Percentiles rank a stretch among this genome's conserved stretches.
These are phyloP conservation scores for Spiromastix sp. DNA, from an alignment of 2,329 filamentous ascomycete genomes.

Conservation along the genomic window DNA sequence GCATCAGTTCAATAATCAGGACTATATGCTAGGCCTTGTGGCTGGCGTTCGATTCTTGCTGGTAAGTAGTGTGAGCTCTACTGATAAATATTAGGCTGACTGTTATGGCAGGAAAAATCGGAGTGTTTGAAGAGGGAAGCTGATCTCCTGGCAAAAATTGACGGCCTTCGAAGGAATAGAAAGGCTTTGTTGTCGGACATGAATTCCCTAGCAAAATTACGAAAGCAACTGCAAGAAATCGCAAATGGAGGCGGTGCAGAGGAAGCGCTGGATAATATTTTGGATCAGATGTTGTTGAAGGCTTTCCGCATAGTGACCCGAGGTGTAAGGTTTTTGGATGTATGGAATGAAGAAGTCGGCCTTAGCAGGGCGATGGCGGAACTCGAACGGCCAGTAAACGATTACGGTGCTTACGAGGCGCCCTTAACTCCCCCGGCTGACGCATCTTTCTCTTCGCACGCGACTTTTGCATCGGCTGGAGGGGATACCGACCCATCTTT, in stretches of 20 bases:
- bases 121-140: slow-evolving; percentile 80
- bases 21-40: slow-evolving; percentile 89
- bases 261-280: slow-evolving; percentile 42
- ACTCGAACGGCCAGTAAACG: slow-evolving; percentile 20
- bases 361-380: slow-evolving; percentile 32
- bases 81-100: slow-evolving; percentile 13
- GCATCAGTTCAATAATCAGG: slow-evolving; percentile 76
- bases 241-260: slow-evolving; percentile 40
- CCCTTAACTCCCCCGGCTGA: slow-evolving; percentile 31
- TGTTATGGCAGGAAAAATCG: slow-evolving; percentile 60
- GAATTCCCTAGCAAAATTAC: slow-evolving; percentile 77
- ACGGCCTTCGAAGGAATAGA: slow-evolving; percentile 65
- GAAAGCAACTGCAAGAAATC: slow-evolving; percentile 72
- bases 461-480: not conserved
- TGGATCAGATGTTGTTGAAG: slow-evolving; percentile 88
- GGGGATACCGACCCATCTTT: slow-evolving; percentile 1
- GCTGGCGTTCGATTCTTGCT: slow-evolving; percentile 83
- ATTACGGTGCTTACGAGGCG: slow-evolving; percentile 17
- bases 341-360: slow-evolving; percentile 55
- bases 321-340: slow-evolving; percentile 79
- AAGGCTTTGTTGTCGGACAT: slow-evolving; percentile 85
- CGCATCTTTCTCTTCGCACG: slow-evolving; percentile 17
- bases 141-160: slow-evolving; percentile 60
- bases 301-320: slow-evolving; percentile 91
- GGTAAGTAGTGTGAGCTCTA: slow-evolving; percentile 44